Evolutionary conservation across 202 grass and related monocot species (phyloP).

Genomic region (Cymbopogon flexuosus): DNA sequence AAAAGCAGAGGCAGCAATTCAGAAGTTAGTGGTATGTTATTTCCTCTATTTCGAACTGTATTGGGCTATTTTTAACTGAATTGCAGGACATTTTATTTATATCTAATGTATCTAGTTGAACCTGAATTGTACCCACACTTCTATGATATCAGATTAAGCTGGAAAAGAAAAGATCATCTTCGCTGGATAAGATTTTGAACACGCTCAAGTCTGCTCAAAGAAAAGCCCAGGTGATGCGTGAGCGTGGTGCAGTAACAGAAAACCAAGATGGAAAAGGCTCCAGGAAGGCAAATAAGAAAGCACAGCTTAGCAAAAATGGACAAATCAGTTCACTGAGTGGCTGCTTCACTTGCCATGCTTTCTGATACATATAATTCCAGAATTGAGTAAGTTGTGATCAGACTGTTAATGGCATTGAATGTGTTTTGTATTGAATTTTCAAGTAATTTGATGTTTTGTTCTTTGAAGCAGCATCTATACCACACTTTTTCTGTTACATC

Average conservation of each 20-base stretch:
- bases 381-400: constrained; percentile 33
- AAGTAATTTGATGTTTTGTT: not conserved
- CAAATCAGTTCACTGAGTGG: constrained; percentile 74
- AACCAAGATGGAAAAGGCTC: constrained; percentile 46
- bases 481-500: not conserved
- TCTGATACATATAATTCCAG: constrained; percentile 35
- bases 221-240: constrained; percentile 70
- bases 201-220: constrained; percentile 77
- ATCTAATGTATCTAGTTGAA: not conserved
- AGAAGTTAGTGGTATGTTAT: constrained; percentile 72
- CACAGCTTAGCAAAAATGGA: constrained; percentile 46
- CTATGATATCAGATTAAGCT: constrained; percentile 63
- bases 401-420: not conserved
- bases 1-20: constrained; percentile 74
- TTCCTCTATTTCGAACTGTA: constrained; percentile 4
- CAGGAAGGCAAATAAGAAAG: constrained; percentile 42
- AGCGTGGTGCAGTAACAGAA: constrained; percentile 41
- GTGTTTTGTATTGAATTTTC: not conserved
- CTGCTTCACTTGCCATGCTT: constrained; percentile 92
- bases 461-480: constrained; percentile 6
- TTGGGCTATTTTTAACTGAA: not conserved
- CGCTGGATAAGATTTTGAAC: constrained; percentile 81
- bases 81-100: not conserved
- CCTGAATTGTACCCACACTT: constrained; percentile 8
- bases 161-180: constrained; percentile 85